Evolutionary conservation across 2,329 filamentous ascomycete species (phyloP).

Genomic region (Trichoderma simmonsii): DNA sequence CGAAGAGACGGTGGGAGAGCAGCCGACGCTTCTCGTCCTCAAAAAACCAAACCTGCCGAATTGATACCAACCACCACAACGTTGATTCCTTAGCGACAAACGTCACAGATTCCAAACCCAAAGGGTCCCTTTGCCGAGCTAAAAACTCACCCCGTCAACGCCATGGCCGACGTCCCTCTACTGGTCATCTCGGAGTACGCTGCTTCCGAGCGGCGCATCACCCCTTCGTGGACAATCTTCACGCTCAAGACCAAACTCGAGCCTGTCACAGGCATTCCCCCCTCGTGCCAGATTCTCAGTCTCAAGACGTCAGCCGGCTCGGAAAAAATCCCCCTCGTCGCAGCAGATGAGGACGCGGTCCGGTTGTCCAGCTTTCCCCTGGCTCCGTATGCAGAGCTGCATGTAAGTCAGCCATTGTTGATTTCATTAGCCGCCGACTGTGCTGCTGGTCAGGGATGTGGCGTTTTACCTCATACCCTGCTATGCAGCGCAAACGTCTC

Average conservation of each 20-base stretch:
- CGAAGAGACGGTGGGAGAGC: constrained; percentile 5
- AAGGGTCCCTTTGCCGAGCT: neutral
- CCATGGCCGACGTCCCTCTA: constrained; percentile 71
- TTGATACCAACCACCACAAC: neutral
- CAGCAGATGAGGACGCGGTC: constrained; percentile 68
- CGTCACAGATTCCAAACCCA: neutral
- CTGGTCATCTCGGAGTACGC: constrained; percentile 72
- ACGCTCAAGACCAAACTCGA: constrained; percentile 86
- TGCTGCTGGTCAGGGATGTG: constrained; percentile 9
- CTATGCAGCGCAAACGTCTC: constrained; percentile 21
- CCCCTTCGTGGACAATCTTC: constrained; percentile 84
- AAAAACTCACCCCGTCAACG: constrained; percentile 24
- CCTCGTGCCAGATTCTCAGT: constrained; percentile 70
- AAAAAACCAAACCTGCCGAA: neutral
- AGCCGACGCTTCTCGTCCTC: neutral
- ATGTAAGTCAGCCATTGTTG: constrained; percentile 56
- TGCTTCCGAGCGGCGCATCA: constrained; percentile 84
- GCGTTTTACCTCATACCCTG: constrained; percentile 1
- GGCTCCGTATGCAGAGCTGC: constrained; percentile 72
- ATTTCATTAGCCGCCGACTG: constrained; percentile 20
- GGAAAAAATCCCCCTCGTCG: constrained; percentile 62
- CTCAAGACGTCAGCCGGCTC: constrained; percentile 58
- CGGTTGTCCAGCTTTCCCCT: constrained; percentile 64
- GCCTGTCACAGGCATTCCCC: constrained; percentile 87
- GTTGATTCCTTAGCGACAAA: neutral